Percentiles rank a stretch among this genome's conserved stretches.
Conservation (phyloP, 805 yeast genomes). For the Candida ipomoeae region DNA sequence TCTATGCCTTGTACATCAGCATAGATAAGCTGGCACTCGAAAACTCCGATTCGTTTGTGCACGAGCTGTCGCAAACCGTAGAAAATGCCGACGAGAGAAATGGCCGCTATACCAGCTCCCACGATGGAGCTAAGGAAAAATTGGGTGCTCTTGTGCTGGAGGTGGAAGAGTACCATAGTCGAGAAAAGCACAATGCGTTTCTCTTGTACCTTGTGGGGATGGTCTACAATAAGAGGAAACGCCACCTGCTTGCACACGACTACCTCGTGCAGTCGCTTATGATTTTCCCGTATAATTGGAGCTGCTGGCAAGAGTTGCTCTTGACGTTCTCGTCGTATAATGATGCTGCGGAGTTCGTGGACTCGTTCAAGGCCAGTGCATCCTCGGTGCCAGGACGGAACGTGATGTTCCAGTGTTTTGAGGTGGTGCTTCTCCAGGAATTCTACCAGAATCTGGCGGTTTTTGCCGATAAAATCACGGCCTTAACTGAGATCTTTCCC, state of each 20-base stretch:
- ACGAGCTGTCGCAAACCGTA: constrained; percentile 20
- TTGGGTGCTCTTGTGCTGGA: constrained; percentile 30
- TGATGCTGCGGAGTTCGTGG: constrained; percentile 46
- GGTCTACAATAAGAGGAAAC: constrained; percentile 58
- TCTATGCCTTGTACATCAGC: constrained; percentile 67
- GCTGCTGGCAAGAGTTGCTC: constrained; percentile 82
- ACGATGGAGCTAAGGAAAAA: not conserved
- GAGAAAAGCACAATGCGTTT: constrained; percentile 44
- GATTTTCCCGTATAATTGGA: constrained; percentile 84
- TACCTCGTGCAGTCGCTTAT: constrained; percentile 58
- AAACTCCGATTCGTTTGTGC: constrained; percentile 64
- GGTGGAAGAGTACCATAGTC: constrained; percentile 30
- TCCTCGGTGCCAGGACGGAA: constrained; percentile 24
- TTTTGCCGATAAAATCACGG: constrained; percentile 46
- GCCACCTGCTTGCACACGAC: constrained; percentile 56
- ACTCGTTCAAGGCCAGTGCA: constrained; percentile 35
- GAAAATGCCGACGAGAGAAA: constrained; percentile 1
- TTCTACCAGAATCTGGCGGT: constrained; percentile 64
- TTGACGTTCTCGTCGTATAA: constrained; percentile 58
- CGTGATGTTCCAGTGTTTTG: constrained; percentile 51
- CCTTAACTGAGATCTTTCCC: constrained; percentile 58
- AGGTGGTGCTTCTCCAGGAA: constrained; percentile 67
- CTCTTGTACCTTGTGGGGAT: constrained; percentile 71
- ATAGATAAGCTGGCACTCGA: constrained; percentile 77
- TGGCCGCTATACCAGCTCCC: not conserved